Percentiles rank a stretch among this genome's conserved stretches.
phyloP scores from a whole-genome alignment of 495 filamentous ascomycete species.

The Penicillium goetzii region DNA sequence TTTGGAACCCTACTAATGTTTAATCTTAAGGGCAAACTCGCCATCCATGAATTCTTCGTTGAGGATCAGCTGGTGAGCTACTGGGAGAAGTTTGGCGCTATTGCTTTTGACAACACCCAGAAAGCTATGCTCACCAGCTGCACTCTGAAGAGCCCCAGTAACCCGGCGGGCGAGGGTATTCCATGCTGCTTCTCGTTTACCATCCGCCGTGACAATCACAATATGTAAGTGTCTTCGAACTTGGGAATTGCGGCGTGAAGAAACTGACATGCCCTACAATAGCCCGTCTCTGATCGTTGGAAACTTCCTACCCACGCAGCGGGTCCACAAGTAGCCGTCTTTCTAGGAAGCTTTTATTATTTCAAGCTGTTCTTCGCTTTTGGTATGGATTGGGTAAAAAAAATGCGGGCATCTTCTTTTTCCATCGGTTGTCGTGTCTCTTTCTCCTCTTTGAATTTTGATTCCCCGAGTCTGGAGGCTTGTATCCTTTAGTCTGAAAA shows the following conservation, averaged over 20 bases:
- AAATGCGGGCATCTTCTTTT: not conserved
- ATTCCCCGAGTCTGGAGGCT: slow-evolving; percentile 25
- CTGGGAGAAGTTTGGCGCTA: slow-evolving; percentile 99
- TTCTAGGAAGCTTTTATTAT: not conserved
- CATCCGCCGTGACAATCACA: slow-evolving; percentile 89
- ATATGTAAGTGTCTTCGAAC: slow-evolving; percentile 72
- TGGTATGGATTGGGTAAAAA: not conserved
- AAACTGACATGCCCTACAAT: slow-evolving; percentile 22
- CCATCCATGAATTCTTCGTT: slow-evolving; percentile 92
- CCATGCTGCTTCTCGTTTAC: slow-evolving; percentile 98
- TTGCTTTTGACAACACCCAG: slow-evolving; percentile 94
- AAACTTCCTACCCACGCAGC: slow-evolving; percentile 79
- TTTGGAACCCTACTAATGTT: slow-evolving; percentile 1
- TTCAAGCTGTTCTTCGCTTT: slow-evolving; percentile 11
- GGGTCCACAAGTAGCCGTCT: slow-evolving; percentile 32
- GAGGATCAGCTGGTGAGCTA: slow-evolving; percentile 95
- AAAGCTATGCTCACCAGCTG: slow-evolving; percentile 97
- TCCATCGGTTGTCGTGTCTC: not conserved
- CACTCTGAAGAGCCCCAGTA: slow-evolving; percentile 82
- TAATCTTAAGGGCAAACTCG: slow-evolving; percentile 76
- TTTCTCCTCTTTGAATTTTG: slow-evolving; percentile 14
- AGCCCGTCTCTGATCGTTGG: slow-evolving; percentile 94
- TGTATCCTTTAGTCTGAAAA: slow-evolving; percentile 13
- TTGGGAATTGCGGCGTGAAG: not conserved
- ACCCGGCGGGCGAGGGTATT: slow-evolving; percentile 70